Base-by-base conservation (phyloP, 2,329 filamentous ascomycete genomes). In the Fusarium longipes region DNA sequence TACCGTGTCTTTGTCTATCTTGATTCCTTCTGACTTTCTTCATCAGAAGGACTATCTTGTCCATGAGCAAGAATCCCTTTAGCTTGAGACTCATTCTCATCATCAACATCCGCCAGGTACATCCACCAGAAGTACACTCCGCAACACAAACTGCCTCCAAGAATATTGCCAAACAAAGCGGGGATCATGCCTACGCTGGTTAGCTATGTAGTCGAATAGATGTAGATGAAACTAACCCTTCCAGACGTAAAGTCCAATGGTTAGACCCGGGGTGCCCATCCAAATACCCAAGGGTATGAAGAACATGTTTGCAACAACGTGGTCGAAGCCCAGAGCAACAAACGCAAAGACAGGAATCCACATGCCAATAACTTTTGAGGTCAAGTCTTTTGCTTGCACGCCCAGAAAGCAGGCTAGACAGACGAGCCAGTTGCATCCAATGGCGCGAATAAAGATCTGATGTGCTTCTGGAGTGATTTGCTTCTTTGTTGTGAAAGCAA, bases 401-500 rank as follows among this genome's bases (percentile, higher is more conserved):
- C 78, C 78, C 3, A 84, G 73, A 57, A 79, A 87, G 54, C 82
- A 82, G 0, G 83, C 83, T 12, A 87, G 74, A 60, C 83, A 86
- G 12, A 88, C 85, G 1, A 88, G 81, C 85, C 84, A 87, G 73
- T 87, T 87, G 58, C 82, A 83, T 18, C 85, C 83, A 48, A 88
- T 86, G 2, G 76, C 85, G 29, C 83, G 79, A 1, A 87, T 75
- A 68, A 88, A 86, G 40, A 87, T 83, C 50, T 82, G 79, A 49
- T 85, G 79, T 75, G 83, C 85, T 1, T 77, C 70, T 0, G 84
- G 85, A 0, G 73, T 78, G 8, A 85, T 74, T 57, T 81, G 82
- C 68, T 87, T 87, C 17, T 79, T 77, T 6, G 78, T 82, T 0
- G 82, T 81, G 48, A 82, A 84, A 1, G 76, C 73, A n/a, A 84